A percentile compares a stretch with the other conserved stretches of the same genome.
These are phyloP conservation scores for Triglochin maritima DNA, from an alignment of 106 monocot genomes.

Conservation along the genomic window DNA sequence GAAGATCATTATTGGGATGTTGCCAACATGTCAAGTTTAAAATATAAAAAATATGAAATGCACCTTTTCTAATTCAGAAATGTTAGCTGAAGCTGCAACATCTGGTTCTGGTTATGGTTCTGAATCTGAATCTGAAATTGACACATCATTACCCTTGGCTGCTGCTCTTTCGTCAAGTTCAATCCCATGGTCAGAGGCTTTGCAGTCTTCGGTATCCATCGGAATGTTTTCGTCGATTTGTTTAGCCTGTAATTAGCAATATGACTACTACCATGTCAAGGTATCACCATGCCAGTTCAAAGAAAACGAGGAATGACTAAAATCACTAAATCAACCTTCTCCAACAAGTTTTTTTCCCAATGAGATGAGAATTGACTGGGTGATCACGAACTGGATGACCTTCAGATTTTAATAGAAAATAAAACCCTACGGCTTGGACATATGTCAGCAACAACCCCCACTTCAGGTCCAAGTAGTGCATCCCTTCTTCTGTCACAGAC, in stretches of 20 bases:
- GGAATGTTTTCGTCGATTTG: conserved; percentile 26
- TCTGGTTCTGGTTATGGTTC: too few relatives aligned
- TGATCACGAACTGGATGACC: conserved; percentile 77
- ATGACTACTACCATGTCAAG: not conserved
- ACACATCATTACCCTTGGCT: conserved; percentile 6
- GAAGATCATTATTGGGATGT: too few relatives aligned
- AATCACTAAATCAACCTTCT: conserved; percentile 43
- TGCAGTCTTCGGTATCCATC: conserved; percentile 13
- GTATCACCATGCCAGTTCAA: not conserved
- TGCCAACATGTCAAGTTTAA: too few relatives aligned
- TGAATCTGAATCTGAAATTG: conserved; percentile 4
- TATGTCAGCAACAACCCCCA: conserved; percentile 36
- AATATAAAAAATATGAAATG: not conserved
- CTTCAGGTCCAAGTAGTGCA: conserved; percentile 46
- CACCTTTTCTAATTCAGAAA: conserved; percentile 2
- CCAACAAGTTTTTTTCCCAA: conserved; percentile 65
- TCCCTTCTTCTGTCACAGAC: conserved; percentile 14
- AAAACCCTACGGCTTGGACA: conserved; percentile 67
- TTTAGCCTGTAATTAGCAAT: conserved; percentile 30
- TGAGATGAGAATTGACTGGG: conserved; percentile 67
- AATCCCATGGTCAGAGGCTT: conserved; percentile 3
- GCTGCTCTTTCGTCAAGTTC: not conserved
- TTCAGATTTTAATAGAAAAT: conserved; percentile 81
- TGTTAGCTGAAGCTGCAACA: conserved; percentile 3
- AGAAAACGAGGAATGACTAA: not conserved